These are phyloP conservation scores for Trichoderma lentiforme DNA, from an alignment of 2,329 filamentous ascomycete species.

Conservation along the genomic window DNA sequence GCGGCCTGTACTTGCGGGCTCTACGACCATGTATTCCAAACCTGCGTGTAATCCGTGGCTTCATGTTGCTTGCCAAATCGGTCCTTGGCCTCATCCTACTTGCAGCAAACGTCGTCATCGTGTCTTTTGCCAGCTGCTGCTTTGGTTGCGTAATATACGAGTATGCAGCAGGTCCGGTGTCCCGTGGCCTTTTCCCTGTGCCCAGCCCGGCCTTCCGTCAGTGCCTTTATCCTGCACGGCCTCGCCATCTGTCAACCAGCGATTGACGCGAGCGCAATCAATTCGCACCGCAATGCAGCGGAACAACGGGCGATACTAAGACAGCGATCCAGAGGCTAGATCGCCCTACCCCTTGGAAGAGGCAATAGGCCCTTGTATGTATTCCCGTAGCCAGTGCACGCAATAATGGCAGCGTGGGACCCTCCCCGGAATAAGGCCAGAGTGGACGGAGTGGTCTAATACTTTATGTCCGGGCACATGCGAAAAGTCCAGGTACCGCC, in stretches of 20 bases:
- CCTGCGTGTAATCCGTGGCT: neutral
- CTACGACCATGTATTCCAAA: neutral
- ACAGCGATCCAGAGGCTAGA: constrained; percentile 14
- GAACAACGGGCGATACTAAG: constrained; percentile 1
- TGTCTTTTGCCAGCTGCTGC: neutral
- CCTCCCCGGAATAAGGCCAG: constrained; percentile 5
- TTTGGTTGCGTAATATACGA: neutral
- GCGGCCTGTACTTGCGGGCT: neutral
- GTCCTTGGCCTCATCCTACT: neutral
- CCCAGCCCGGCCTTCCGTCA: neutral
- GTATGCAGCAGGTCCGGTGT: neutral
- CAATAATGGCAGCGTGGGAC: neutral
- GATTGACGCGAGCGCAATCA: neutral
- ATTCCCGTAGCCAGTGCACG: neutral
- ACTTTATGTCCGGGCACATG: constrained; percentile 3
- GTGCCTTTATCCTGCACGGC: neutral
- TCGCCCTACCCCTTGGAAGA: constrained; percentile 1
- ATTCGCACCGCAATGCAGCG: neutral
- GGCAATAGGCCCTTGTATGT: neutral
- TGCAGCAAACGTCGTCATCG: constrained; percentile 11
- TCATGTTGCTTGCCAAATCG: neutral
- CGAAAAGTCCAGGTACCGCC: neutral
- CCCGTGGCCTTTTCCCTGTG: neutral
- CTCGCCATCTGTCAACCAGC: neutral
- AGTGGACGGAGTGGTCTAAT: neutral